Conservation (phyloP, 176 grass and related monocot species). For the Calamus simplicifolius region DNA sequence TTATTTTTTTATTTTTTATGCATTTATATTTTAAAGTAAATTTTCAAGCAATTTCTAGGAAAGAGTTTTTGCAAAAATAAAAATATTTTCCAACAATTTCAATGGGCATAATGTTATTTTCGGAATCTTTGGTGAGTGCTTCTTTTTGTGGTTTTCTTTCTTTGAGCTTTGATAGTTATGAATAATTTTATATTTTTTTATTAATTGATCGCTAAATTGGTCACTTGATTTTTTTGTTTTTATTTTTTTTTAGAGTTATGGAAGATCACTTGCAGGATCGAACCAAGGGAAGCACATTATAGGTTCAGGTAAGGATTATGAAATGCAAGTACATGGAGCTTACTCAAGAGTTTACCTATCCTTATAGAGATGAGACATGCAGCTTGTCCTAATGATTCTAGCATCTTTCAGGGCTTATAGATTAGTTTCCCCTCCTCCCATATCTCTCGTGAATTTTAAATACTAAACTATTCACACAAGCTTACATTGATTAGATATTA, state of each 20-base stretch:
- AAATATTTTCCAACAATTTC: too few relatives aligned
- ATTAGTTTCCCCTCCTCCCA: too few relatives aligned
- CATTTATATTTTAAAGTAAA: too few relatives aligned
- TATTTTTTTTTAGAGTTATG: neutral
- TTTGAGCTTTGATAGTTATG: neutral
- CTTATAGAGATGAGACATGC: slow-evolving; percentile 97
- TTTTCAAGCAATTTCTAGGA: too few relatives aligned
- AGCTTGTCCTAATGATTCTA: too few relatives aligned
- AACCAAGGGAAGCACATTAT: slow-evolving; percentile 60
- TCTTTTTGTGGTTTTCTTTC: neutral
- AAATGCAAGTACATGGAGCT: slow-evolving; percentile 82
- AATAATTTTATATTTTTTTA: neutral
- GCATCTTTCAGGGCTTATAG: too few relatives aligned
- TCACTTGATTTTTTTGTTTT: neutral
- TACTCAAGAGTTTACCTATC: slow-evolving; percentile 66
- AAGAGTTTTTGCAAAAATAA: too few relatives aligned
- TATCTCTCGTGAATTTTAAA: too few relatives aligned
- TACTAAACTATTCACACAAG: too few relatives aligned
- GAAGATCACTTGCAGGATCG: slow-evolving; percentile 76
- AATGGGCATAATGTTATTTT: slow-evolving; percentile 95
- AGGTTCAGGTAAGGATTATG: slow-evolving; percentile 95
- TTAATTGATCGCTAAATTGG: too few relatives aligned
- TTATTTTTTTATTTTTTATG: too few relatives aligned
- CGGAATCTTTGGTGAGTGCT: slow-evolving; percentile 73
- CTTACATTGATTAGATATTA: too few relatives aligned